Base-by-base conservation (phyloP, 2,329 filamentous ascomycete genomes). In the Diaporthe sp. region DNA sequence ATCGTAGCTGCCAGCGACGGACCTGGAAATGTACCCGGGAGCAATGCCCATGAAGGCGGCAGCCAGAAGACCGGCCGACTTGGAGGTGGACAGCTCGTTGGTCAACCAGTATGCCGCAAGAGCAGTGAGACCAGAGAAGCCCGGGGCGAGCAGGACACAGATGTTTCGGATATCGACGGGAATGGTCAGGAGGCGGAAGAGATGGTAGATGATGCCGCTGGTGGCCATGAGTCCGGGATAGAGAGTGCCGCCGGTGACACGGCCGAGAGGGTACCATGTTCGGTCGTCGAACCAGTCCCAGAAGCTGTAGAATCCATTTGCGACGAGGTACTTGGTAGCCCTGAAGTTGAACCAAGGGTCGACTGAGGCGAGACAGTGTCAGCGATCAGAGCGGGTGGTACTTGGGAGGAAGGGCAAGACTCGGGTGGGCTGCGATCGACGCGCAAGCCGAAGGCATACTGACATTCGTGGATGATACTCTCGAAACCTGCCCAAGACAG, bases 211-310 rank as follows among this genome's bases (percentile, higher is more conserved):
- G 85, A 90, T 92, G 80, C 97, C 97, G 86, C 96, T 98, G 83
- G 97, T 99, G 81, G 99, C 97, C 97, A 99, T 99, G 82, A 99
- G 90, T 81, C 97, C 97, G 70, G 97, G 97, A 85, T 99, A 99
- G 78, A 99, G 91, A n/a, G 97, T 99, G 83, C 97, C 97, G 86
- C 97, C 97, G 76, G 97, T 99, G 83, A 99, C 97, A 88, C 97
- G 95, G 81, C 97, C 97, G 77, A 99, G 94, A 81, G 97, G 97
- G 86, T 99, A 96, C 97, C 97, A 99, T 92, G 97, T 99, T 88
- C 97, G 93, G 89, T 99, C 97, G 86, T 99, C 97, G 83, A 99
- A 99, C 97, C 97, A 99, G 85, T 99, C 96, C 97, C 97, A 99
- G 85, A 99, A 99, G 85, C 94, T 95, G 86, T 98, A 97, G 88